These are phyloP conservation scores for Peronospora destructor DNA, from an alignment of 352 stramenopile genomes.

Conservation along the genomic window DNA sequence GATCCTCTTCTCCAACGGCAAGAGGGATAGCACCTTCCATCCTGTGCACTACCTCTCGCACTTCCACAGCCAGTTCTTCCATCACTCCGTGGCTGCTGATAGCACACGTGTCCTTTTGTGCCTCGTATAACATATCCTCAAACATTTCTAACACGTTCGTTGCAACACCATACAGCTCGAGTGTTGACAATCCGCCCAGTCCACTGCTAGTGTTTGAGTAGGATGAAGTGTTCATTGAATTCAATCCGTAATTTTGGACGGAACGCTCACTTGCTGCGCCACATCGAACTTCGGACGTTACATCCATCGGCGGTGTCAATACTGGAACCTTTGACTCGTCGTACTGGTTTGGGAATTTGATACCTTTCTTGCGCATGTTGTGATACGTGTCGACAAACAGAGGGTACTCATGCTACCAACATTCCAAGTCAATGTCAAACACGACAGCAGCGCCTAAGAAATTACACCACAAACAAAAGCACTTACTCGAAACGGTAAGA, in stretches of 20 bases:
- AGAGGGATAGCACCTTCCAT: slow-evolving; percentile 60
- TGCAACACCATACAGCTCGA: slow-evolving; percentile 55
- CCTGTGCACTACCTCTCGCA: slow-evolving; percentile 50
- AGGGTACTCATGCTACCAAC: slow-evolving; percentile 50
- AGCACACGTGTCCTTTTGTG: slow-evolving; percentile 37
- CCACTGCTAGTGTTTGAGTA: slow-evolving; percentile 40
- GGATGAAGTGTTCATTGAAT: slow-evolving; percentile 35
- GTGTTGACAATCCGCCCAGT: slow-evolving; percentile 46
- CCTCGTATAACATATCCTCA: slow-evolving; percentile 75
- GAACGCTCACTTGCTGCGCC: slow-evolving; percentile 5
- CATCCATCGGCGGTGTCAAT: slow-evolving; percentile 31
- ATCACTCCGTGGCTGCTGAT: slow-evolving; percentile 52
- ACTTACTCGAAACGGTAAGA: slow-evolving; percentile 49
- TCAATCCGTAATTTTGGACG: slow-evolving; percentile 8
- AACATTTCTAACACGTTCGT: slow-evolving; percentile 75
- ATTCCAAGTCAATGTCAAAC: slow-evolving; percentile 1
- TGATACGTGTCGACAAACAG: slow-evolving; percentile 80
- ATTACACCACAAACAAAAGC: neutral
- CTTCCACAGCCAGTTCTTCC: slow-evolving; percentile 57
- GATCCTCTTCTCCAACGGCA: slow-evolving; percentile 43
- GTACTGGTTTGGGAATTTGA: slow-evolving; percentile 73
- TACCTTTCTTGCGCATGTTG: slow-evolving; percentile 73
- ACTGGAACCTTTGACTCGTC: slow-evolving; percentile 61
- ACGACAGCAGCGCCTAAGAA: neutral
- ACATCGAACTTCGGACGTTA: slow-evolving; percentile 1